A percentile compares a stretch with the other conserved stretches of the same genome.
These are phyloP conservation scores for Schizophyllum amplum DNA, from an alignment of 1,284 basidiomycete species.

Conservation along the genomic window DNA sequence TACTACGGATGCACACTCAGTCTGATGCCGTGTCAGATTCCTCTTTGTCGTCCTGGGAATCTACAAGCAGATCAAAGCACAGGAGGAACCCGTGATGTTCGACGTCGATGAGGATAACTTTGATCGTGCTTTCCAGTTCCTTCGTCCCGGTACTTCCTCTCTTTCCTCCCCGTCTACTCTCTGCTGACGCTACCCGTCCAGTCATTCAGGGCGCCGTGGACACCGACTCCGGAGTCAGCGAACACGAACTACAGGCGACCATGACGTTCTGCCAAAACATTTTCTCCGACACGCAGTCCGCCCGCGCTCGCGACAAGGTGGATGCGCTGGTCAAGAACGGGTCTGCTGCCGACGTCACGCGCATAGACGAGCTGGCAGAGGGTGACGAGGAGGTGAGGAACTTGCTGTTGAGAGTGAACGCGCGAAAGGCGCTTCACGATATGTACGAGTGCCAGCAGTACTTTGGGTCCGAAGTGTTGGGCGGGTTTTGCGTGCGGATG, in stretches of 20 bases:
- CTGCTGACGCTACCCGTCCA: slow-evolving; percentile 1
- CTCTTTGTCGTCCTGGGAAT: slow-evolving; percentile 41
- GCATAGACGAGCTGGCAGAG: slow-evolving; percentile 3
- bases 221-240: slow-evolving; percentile 11
- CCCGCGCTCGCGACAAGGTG: background rate
- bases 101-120: slow-evolving; percentile 44
- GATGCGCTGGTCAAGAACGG: background rate
- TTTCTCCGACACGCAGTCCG: slow-evolving; percentile 7
- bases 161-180: background rate
- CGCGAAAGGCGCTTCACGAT: slow-evolving; percentile 16
- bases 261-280: slow-evolving; percentile 18
- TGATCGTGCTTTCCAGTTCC: slow-evolving; percentile 38
- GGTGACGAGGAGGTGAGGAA: slow-evolving; percentile 16
- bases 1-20: background rate
- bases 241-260: slow-evolving; percentile 13
- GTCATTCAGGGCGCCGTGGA: slow-evolving; percentile 28
- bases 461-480: slow-evolving; percentile 12
- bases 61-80: slow-evolving; percentile 41
- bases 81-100: slow-evolving; percentile 30
- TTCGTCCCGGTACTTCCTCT: slow-evolving; percentile 32
- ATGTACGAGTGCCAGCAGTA: slow-evolving; percentile 13
- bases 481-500: slow-evolving; percentile 12
- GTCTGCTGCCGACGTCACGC: slow-evolving; percentile 1
- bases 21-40: slow-evolving; percentile 25
- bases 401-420: slow-evolving; percentile 14